These are phyloP conservation scores for Paxillus rubicundulus DNA, from an alignment of 768 basidiomycete genomes.

Conservation along the genomic window DNA sequence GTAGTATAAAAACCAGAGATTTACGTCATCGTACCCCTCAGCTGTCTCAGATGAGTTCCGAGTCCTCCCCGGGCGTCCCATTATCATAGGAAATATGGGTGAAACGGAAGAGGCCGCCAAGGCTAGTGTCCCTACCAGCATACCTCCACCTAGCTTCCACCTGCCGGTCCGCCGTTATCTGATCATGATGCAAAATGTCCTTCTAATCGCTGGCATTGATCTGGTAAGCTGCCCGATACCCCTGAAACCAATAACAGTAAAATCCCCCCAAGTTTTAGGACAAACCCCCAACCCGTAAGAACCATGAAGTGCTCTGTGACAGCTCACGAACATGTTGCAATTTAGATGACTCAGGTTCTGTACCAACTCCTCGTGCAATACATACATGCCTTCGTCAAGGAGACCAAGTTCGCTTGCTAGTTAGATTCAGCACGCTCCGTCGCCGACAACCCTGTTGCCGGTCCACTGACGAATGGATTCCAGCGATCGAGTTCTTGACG, in stretches of 20 bases:
- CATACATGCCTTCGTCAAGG: constrained; percentile 70
- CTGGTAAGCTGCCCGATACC: constrained; percentile 42
- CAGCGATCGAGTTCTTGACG: constrained; percentile 75
- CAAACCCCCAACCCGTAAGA: constrained; percentile 41
- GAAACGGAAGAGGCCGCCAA: constrained; percentile 10
- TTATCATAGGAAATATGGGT: constrained; percentile 11
- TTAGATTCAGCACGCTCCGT: background rate
- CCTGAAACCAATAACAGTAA: constrained; percentile 51
- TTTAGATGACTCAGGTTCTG: constrained; percentile 45
- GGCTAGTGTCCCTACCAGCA: constrained; percentile 39
- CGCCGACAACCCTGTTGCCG: constrained; percentile 35
- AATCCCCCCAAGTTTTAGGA: constrained; percentile 39
- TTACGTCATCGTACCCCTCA: background rate
- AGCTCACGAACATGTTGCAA: background rate
- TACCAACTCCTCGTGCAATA: constrained; percentile 57
- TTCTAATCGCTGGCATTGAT: constrained; percentile 1
- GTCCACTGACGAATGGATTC: constrained; percentile 86
- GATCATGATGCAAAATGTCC: background rate
- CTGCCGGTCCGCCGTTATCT: constrained; percentile 36
- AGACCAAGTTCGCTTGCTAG: constrained; percentile 49
- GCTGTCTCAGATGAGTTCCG: background rate
- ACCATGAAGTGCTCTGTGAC: background rate
- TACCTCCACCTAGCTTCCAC: constrained; percentile 36
- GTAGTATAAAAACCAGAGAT: background rate
- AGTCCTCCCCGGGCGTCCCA: background rate